These are phyloP conservation scores for Xylaria longipes DNA, from an alignment of 495 filamentous ascomycete species.

Conservation along the genomic window DNA sequence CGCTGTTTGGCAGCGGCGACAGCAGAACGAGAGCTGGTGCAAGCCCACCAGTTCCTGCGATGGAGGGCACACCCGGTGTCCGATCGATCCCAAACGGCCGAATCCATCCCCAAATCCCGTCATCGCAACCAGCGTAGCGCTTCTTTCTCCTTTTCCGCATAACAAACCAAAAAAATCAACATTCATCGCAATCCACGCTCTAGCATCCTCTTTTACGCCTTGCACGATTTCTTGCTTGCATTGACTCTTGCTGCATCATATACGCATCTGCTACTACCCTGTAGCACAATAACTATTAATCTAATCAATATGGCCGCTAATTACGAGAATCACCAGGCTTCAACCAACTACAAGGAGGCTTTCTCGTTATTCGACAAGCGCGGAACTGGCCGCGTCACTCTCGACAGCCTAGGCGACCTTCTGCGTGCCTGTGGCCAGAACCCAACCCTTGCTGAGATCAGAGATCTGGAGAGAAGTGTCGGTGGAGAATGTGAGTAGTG, in stretches of 20 bases:
- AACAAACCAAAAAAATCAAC: slow-evolving; percentile 17
- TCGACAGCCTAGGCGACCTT: slow-evolving; percentile 88
- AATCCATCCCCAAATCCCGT: background rate
- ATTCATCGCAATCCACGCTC: background rate
- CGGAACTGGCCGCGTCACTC: slow-evolving; percentile 85
- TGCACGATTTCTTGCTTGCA: slow-evolving; percentile 4
- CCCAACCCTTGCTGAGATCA: slow-evolving; percentile 89
- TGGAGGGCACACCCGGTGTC: slow-evolving; percentile 15
- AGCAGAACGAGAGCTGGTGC: slow-evolving; percentile 1
- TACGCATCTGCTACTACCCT: slow-evolving; percentile 14
- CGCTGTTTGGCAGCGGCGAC: slow-evolving; percentile 19
- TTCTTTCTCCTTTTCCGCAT: background rate
- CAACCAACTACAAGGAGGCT: slow-evolving; percentile 99
- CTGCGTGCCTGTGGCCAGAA: slow-evolving; percentile 97
- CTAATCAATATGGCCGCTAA: slow-evolving; percentile 55
- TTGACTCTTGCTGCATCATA: background rate
- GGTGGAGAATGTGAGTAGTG: slow-evolving; percentile 84
- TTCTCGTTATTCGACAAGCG: slow-evolving; percentile 99
- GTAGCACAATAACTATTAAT: background rate
- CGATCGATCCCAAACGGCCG: slow-evolving; percentile 20
- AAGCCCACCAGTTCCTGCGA: slow-evolving; percentile 12
- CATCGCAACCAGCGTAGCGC: slow-evolving; percentile 6
- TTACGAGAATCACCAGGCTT: slow-evolving; percentile 70
- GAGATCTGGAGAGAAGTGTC: slow-evolving; percentile 84
- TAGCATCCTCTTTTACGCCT: background rate